phyloP scores from a whole-genome alignment of 768 basidiomycete species.

The button mushroom (Agaricus bisporus) region DNA sequence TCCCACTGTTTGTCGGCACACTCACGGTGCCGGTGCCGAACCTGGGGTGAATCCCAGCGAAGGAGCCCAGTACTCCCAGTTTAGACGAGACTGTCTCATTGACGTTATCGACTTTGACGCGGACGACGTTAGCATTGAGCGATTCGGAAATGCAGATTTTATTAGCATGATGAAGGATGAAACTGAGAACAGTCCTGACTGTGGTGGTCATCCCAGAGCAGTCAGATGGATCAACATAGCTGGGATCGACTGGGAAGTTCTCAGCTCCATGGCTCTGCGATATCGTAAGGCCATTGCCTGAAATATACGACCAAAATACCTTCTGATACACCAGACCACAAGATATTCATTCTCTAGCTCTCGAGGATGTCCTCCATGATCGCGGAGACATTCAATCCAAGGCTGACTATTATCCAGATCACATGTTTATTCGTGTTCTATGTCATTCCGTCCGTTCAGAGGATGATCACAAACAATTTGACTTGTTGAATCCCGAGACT shows the following conservation, averaged over 20 bases:
- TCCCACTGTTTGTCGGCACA: background rate
- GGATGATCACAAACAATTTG: background rate
- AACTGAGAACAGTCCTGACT: slow-evolving; percentile 5
- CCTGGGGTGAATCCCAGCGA: slow-evolving; percentile 58
- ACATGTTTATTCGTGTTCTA: slow-evolving; percentile 59
- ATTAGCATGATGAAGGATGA: slow-evolving; percentile 34
- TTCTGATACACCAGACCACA: background rate
- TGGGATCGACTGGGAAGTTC: slow-evolving; percentile 57
- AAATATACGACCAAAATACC: slow-evolving; percentile 8
- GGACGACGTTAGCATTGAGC: slow-evolving; percentile 34
- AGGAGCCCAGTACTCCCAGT: slow-evolving; percentile 39
- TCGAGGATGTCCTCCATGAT: slow-evolving; percentile 59
- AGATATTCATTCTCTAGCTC: slow-evolving; percentile 61
- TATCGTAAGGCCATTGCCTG: slow-evolving; percentile 36
- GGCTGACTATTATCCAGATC: slow-evolving; percentile 42
- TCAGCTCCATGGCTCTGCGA: slow-evolving; percentile 50
- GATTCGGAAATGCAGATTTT: slow-evolving; percentile 47
- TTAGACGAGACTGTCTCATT: slow-evolving; percentile 52
- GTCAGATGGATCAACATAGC: slow-evolving; percentile 61
- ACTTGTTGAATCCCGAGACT: background rate
- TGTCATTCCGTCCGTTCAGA: slow-evolving; percentile 34
- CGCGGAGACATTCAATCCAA: slow-evolving; percentile 44
- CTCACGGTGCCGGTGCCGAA: slow-evolving; percentile 44
- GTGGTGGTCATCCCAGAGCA: slow-evolving; percentile 32
- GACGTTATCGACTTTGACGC: slow-evolving; percentile 56